A percentile compares a stretch with the other conserved stretches of the same genome.
Conservation (phyloP, 768 basidiomycete species). For the Rhizopogon rudus region DNA sequence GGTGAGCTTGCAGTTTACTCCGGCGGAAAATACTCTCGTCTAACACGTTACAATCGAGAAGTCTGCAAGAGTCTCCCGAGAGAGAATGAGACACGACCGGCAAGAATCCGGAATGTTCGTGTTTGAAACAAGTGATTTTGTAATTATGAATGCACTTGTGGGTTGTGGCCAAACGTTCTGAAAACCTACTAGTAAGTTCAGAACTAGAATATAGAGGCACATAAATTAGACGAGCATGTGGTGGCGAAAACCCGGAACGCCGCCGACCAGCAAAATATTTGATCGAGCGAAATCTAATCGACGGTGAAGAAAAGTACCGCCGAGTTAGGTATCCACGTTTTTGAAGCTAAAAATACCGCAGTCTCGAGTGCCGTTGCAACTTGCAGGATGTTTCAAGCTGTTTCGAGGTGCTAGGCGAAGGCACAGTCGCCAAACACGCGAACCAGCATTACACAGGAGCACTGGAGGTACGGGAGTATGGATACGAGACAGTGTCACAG, state of each 20-base stretch:
- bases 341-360: background rate
- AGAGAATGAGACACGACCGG: too few species aligned
- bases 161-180: background rate
- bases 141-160: too few species aligned
- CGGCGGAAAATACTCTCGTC: background rate
- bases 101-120: background rate
- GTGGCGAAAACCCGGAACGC: too few species aligned
- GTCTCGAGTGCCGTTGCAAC: background rate
- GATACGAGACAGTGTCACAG: background rate
- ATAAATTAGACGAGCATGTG: too few species aligned
- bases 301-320: too few species aligned
- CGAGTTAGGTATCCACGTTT: too few species aligned
- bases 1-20: background rate
- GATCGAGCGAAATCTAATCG: too few species aligned
- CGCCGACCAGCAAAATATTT: too few species aligned
- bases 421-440: background rate
- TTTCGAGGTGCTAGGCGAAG: too few species aligned
- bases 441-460: background rate
- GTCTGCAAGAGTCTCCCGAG: background rate
- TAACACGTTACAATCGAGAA: too few species aligned
- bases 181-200: background rate
- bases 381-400: too few species aligned
- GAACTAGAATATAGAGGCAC: background rate
- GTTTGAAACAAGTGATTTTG: background rate
- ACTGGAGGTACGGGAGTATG: background rate